Evolutionary conservation across 805 yeast species (phyloP), one percentile per base, ranked within the genome.

Genomic region (Metschnikowia amazonensis): DNA sequence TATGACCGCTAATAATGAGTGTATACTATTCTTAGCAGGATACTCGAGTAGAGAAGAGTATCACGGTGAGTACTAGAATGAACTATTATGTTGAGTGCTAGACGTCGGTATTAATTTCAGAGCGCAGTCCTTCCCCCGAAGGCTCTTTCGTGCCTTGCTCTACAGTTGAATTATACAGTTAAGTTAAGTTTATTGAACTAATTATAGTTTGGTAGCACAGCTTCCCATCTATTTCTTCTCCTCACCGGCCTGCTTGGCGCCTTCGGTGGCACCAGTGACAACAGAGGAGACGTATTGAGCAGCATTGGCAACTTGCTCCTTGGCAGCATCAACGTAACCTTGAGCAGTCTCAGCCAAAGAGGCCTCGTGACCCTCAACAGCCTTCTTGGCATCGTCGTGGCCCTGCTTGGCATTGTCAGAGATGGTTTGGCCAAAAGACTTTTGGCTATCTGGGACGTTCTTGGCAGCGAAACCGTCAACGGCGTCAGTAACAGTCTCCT

Each of bases 341-440:
- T 58, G 45, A 50, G 71, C 70, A 57, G 79, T 70, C 48, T 75
- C 79, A 39, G 66, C 57, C 48, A 70, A 60, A 14, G 73, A 50
- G 34, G 51, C 55, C 37, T 54, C 42, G 52, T 64, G 32, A 18
- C 55, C 49, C 29, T 50, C 29, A 29, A 60, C 65, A 39, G 64
- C 58, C 32, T 65, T 53, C 60, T 65, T 61, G 51, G 72, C 82
- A 51, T 80, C 80, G 53, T 77, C 79, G 60, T 74, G 74, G 42
- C 84, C 86, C 46, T 68, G 58, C 58, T 72, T 64, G 51, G 80
- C 71, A 45, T 79, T 66, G 68, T 87, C 96, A 51, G 81, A 74
- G 28, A 80, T 70, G 56, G 81, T 72, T 74, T 89, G 96, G 49
- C 77, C 67, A 52, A 77, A 66, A 36, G 90, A 82, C 76, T 88